Evolutionary conservation across 352 stramenopile species (phyloP).

Genomic region (Phytophthora vignae): DNA sequence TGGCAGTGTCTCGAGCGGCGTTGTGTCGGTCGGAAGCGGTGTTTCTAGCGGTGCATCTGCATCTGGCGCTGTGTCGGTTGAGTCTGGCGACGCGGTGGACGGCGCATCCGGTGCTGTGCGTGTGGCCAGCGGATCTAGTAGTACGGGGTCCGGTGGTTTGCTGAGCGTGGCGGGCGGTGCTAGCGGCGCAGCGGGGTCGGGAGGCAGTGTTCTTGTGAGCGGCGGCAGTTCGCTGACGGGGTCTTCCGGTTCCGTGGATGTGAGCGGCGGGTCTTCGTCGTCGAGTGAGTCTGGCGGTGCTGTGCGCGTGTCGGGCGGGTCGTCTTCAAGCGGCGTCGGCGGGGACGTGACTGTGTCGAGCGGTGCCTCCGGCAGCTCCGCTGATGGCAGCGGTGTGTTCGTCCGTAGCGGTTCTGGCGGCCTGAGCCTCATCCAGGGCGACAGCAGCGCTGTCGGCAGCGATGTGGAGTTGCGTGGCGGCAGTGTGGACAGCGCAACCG

Average conservation of each 20-base stretch:
- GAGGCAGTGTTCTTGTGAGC: too few relatives aligned
- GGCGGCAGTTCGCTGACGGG: too few relatives aligned
- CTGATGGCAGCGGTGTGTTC: constrained; percentile 21
- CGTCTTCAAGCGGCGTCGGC: constrained; percentile 28
- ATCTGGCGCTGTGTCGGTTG: constrained; percentile 22
- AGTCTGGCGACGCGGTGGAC: too few relatives aligned
- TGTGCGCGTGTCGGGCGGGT: constrained; percentile 14
- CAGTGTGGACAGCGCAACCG: constrained; percentile 16
- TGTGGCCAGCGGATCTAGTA: too few relatives aligned
- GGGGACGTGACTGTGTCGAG: constrained; percentile 36
- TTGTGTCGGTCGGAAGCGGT: constrained; percentile 24
- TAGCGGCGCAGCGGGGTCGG: too few relatives aligned
- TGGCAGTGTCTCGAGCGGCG: constrained; percentile 20
- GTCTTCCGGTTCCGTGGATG: too few relatives aligned
- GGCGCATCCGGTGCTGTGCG: too few relatives aligned
- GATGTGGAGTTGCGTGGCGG: constrained; percentile 38
- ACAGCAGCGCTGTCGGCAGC: constrained; percentile 26
- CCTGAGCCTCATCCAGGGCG: constrained; percentile 30
- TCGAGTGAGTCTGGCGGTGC: constrained; percentile 5
- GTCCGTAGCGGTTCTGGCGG: constrained; percentile 33
- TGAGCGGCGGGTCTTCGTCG: too few relatives aligned
- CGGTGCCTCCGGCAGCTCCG: constrained; percentile 17
- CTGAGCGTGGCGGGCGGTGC: too few relatives aligned
- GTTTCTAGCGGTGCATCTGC: constrained; percentile 12
- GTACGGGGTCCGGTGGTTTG: too few relatives aligned